These are phyloP conservation scores for Aspergillus clavatus DNA, from an alignment of 2,329 filamentous ascomycete genomes.

Conservation along the genomic window DNA sequence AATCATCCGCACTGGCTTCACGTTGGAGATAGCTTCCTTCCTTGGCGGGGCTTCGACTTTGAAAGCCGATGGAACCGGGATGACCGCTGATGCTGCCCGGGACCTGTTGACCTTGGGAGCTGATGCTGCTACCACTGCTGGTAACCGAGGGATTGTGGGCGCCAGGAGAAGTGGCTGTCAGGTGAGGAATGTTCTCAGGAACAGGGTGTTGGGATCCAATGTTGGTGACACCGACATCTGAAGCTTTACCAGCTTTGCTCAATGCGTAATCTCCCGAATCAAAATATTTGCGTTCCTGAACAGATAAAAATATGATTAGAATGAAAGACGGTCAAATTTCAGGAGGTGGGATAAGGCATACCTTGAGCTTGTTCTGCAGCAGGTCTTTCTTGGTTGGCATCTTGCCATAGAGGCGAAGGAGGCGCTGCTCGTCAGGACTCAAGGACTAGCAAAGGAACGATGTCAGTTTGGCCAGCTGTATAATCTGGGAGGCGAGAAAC, in stretches of 20 bases:
- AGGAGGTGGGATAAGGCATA: constrained; percentile 23
- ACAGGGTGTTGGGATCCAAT: constrained; percentile 93
- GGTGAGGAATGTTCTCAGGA: constrained; percentile 90
- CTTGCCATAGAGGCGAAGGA: constrained; percentile 97
- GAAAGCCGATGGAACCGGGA: constrained; percentile 39
- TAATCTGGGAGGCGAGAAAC: neutral
- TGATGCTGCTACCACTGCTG: constrained; percentile 28
- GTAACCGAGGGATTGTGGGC: constrained; percentile 31
- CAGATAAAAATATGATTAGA: neutral
- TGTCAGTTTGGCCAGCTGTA: constrained; percentile 10
- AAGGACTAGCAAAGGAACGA: constrained; percentile 62
- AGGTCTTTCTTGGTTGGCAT: constrained; percentile 94
- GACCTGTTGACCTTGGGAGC: constrained; percentile 36
- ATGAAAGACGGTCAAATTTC: neutral
- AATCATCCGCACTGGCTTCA: constrained; percentile 64
- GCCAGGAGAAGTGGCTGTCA: constrained; percentile 59
- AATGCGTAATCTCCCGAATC: constrained; percentile 95
- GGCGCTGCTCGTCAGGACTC: constrained; percentile 88
- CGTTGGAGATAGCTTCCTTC: constrained; percentile 83
- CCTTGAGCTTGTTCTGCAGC: constrained; percentile 95
- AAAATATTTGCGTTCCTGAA: constrained; percentile 91
- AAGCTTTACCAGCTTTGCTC: constrained; percentile 94
- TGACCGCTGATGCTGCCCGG: constrained; percentile 41
- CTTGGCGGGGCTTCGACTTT: constrained; percentile 77
- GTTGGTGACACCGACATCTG: constrained; percentile 85